These are phyloP conservation scores for Boletus pseudo-olivaceus DNA, from an alignment of 768 basidiomycete species.

Conservation along the genomic window DNA sequence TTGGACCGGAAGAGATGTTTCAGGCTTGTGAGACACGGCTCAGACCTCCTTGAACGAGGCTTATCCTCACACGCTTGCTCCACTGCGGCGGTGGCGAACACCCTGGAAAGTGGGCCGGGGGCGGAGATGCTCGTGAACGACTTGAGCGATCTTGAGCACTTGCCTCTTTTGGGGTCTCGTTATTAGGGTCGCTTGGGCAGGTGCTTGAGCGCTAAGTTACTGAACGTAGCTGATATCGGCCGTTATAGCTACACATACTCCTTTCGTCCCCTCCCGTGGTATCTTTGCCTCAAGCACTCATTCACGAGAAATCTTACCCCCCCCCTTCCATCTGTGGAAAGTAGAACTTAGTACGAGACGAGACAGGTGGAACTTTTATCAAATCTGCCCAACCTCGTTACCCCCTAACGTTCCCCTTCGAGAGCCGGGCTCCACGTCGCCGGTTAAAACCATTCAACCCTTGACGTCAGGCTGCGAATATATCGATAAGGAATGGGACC, in stretches of 20 bases:
- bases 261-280: neutral
- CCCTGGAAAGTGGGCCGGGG: neutral
- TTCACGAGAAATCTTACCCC: neutral
- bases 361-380: slow-evolving; percentile 12
- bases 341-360: neutral
- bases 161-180: slow-evolving; percentile 14
- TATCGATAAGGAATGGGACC: slow-evolving; percentile 2
- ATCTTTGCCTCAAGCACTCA: neutral
- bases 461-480: slow-evolving; percentile 28
- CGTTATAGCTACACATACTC: slow-evolving; percentile 5
- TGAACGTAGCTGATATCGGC: neutral
- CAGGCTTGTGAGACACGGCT: neutral
- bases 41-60: neutral
- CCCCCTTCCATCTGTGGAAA: slow-evolving; percentile 1
- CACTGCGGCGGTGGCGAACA: slow-evolving; percentile 5
- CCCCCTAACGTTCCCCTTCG: neutral
- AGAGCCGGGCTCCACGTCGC: neutral
- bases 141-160: slow-evolving; percentile 8
- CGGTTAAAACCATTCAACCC: slow-evolving; percentile 14
- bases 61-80: slow-evolving; percentile 16
- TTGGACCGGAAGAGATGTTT: neutral
- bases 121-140: slow-evolving; percentile 19
- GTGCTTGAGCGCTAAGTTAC: too few species aligned
- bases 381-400: slow-evolving; percentile 6
- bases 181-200: neutral